Evolutionary conservation across 177 flowering plant species (phyloP), one percentile per base, ranked within the genome.

Genomic region (Tripterygium wilfordii): DNA sequence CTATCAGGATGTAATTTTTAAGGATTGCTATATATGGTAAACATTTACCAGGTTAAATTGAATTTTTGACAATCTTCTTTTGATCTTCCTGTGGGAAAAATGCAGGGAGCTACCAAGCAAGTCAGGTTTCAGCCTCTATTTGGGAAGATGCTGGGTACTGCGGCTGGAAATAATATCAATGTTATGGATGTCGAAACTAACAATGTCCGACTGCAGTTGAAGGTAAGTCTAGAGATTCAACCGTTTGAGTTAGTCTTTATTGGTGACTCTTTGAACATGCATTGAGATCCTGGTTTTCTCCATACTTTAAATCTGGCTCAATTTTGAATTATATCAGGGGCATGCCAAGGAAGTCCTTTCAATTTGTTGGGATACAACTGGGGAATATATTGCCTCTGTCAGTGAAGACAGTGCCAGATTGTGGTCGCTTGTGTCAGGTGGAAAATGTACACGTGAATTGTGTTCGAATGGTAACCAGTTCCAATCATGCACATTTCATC

Each of bases 41-140:
- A n/a, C n/a, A n/a, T n/a, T n/a, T n/a, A n/a, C n/a, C n/a, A n/a
- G n/a, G n/a, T n/a, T n/a, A n/a, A n/a, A n/a, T n/a, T n/a, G n/a
- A n/a, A n/a, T n/a, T n/a, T n/a, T n/a, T n/a, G n/a, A n/a, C n/a
- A n/a, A n/a, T n/a, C 41, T 33, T 24, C 12, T 45, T 15, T 41
- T 27, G 18, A 28, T 27, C 5, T 39, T 23, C 26, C 12, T 25
- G 14, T 42, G 41, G 20, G 13, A 18, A 10, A n/a, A 45, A 17
- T 27, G 33, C 57, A 74, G 73, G 71, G 74, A 36, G 76, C 63
- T 12, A 65, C 54, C 20, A 29, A 55, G 16, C 69, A 65, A 39
- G 62, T 75, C 32, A 69, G 79, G 43, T 75, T 71, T 47, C 76
- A 71, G 56, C 74, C 79, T 4, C 67, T 51, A 24, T 17, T 22